phyloP scores from a whole-genome alignment of 495 filamentous ascomycete genomes.

The Podospora didyma region DNA sequence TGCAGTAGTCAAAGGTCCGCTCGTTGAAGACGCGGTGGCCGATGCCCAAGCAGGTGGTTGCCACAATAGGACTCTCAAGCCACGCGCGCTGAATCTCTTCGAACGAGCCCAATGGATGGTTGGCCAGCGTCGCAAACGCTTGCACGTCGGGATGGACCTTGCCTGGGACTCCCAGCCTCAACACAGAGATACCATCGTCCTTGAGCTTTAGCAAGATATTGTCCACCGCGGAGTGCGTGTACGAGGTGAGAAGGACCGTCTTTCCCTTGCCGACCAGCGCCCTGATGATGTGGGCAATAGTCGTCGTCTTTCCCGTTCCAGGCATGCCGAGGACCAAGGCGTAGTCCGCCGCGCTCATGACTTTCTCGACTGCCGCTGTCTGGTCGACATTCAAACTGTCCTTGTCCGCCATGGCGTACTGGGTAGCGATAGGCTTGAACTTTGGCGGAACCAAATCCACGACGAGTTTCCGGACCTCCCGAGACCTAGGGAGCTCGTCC shows the following conservation, averaged over 20 bases:
- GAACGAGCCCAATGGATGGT: slow-evolving; percentile 63
- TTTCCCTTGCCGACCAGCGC: slow-evolving; percentile 86
- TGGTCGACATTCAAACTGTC: slow-evolving; percentile 81
- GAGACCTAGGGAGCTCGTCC: slow-evolving; percentile 65
- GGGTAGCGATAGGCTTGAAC: slow-evolving; percentile 63
- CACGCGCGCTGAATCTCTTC: slow-evolving; percentile 81
- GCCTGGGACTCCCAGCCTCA: slow-evolving; percentile 74
- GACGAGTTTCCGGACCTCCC: slow-evolving; percentile 70
- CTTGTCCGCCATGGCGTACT: slow-evolving; percentile 51
- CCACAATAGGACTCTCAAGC: slow-evolving; percentile 79
- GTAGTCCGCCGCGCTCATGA: slow-evolving; percentile 92
- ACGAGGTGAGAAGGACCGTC: slow-evolving; percentile 87
- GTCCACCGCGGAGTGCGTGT: slow-evolving; percentile 95
- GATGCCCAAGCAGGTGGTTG: slow-evolving; percentile 90
- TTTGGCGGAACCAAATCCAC: slow-evolving; percentile 66
- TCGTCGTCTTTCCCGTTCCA: slow-evolving; percentile 96
- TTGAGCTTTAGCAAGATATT: slow-evolving; percentile 93
- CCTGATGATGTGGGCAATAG: slow-evolving; percentile 94
- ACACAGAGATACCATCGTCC: slow-evolving; percentile 69
- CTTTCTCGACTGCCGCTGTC: slow-evolving; percentile 78
- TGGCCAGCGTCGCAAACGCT: slow-evolving; percentile 74
- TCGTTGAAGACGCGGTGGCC: slow-evolving; percentile 84
- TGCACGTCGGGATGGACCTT: slow-evolving; percentile 87
- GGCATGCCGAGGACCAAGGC: slow-evolving; percentile 96
- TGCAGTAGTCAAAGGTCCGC: slow-evolving; percentile 93